Evolutionary conservation across 2,329 filamentous ascomycete genomes (phyloP).

Genomic region (Hymenoscyphus repandus): DNA sequence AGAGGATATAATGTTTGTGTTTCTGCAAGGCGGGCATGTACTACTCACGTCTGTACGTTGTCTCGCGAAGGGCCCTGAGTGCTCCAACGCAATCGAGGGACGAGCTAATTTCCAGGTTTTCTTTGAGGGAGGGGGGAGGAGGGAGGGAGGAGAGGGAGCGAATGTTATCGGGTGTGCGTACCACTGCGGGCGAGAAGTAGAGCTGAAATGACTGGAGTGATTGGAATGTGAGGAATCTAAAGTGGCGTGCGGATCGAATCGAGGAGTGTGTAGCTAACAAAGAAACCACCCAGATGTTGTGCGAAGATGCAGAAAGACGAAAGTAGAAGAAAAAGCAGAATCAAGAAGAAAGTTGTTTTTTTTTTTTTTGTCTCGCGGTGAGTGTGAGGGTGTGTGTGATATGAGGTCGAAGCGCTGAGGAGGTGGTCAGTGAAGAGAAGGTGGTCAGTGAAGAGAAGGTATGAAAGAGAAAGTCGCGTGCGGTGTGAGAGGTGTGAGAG

Average conservation of each 20-base stretch:
- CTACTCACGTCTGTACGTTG: slow-evolving; percentile 22
- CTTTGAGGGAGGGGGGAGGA: too few relatives aligned
- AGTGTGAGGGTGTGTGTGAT: too few relatives aligned
- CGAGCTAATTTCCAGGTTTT: not conserved
- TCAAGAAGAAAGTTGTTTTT: not conserved
- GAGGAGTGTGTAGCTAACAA: slow-evolving; percentile 3
- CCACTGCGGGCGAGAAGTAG: slow-evolving; percentile 8
- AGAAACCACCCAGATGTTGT: not conserved
- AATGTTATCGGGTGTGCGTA: slow-evolving; percentile 10
- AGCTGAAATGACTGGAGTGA: slow-evolving; percentile 19
- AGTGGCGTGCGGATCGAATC: not conserved
- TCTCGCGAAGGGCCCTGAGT: slow-evolving; percentile 12
- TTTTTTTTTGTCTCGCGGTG: too few relatives aligned
- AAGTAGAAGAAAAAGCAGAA: slow-evolving; percentile 3
- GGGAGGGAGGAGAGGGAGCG: too few relatives aligned
- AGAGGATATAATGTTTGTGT: slow-evolving; percentile 20
- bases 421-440: too few relatives aligned
- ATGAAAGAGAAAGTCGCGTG: too few relatives aligned
- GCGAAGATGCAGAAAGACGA: slow-evolving; percentile 1
- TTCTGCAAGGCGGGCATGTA: slow-evolving; percentile 20
- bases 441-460: too few relatives aligned
- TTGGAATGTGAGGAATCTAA: not conserved
- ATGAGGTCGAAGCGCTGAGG: too few relatives aligned
- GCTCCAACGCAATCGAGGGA: slow-evolving; percentile 1
- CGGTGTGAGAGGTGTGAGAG: not conserved